Evolutionary conservation across 768 basidiomycete genomes (phyloP), one percentile per base, ranked within the genome.

Genomic region (Auriculariales sp.): DNA sequence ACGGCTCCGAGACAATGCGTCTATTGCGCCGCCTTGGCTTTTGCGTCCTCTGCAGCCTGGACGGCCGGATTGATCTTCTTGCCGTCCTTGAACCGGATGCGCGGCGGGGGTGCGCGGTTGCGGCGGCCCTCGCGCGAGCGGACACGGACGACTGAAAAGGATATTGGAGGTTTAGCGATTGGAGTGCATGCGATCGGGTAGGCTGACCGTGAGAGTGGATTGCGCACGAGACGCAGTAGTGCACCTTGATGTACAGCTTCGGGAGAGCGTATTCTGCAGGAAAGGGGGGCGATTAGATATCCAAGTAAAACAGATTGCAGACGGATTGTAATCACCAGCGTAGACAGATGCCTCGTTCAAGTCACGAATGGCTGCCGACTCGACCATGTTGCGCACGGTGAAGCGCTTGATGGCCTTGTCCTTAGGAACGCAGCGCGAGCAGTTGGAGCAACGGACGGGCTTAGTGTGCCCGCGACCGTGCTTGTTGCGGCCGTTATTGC

Each of bases 361-460:
- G 73, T 99, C 95, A 56, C 93, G 77, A 58, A 97, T 89, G 49
- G 94, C 94, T 39, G 95, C 95, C 63, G 88, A 88, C 78, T 98
- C 94, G 52, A 99, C 92, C 89, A 98, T 98, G 81, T 99, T 99
- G 70, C 92, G 81, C 63, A 98, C 94, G 32, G 93, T 95, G 79
- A 94, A 94, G 48, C 95, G 78, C 75, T 95, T 95, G 83, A 98
- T 95, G 57, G 94, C 94, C 79, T 98, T 98, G 76, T 98, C 94
- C 77, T 98, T 98, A 59, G 75, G 83, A 52, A 95, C 92, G 66
- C 89, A 92, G 59, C 95, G 87, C 63, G 90, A 90, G 79, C 95
- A 99, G 81, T 99, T 99, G 58, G 92, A 93, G 78, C 95, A 99
- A 61, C 95, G 86, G 64, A 99, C 78, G 67, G 87, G 89, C 55